These are phyloP conservation scores for Daldinia childiae DNA, from an alignment of 495 filamentous ascomycete genomes.

Conservation along the genomic window DNA sequence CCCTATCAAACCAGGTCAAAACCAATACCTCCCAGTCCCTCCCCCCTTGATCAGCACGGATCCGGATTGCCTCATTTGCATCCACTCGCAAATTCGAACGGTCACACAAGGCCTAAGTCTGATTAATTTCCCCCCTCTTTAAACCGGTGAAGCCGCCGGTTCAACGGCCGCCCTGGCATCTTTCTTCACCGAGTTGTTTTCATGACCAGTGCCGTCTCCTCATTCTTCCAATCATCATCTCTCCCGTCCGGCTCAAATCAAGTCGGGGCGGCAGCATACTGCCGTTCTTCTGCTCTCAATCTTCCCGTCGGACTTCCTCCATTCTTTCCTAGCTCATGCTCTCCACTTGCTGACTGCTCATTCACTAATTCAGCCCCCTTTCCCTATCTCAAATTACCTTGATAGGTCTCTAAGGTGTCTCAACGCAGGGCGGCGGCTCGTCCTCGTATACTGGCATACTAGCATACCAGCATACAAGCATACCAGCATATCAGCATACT, in stretches of 20 bases:
- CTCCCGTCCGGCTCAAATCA: constrained; percentile 39
- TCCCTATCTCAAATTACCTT: constrained; percentile 37
- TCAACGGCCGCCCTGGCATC: constrained; percentile 44
- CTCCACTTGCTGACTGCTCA: constrained; percentile 49
- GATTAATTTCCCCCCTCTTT: constrained; percentile 49
- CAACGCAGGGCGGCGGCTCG: constrained; percentile 24
- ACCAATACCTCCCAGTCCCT: background rate
- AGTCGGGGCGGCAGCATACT: constrained; percentile 44
- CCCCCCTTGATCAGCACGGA: constrained; percentile 37
- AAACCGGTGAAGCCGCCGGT: constrained; percentile 49
- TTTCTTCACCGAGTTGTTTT: constrained; percentile 49
- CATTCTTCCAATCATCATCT: constrained; percentile 47
- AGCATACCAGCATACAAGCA: constrained; percentile 1
- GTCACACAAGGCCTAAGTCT: constrained; percentile 38
- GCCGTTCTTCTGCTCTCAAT: constrained; percentile 40
- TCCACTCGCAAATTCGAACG: constrained; percentile 24
- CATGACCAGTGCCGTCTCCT: constrained; percentile 35
- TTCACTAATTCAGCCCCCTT: constrained; percentile 43
- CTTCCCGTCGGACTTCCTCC: constrained; percentile 43
- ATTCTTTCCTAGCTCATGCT: constrained; percentile 26
- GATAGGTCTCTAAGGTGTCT: constrained; percentile 28
- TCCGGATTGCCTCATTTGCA: constrained; percentile 42
- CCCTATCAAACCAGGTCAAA: background rate
- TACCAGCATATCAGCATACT: constrained; percentile 9
- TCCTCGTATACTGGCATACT: constrained; percentile 4